Evolutionary conservation across 345 rosid species (phyloP).

Genomic region (Hibiscus syriacus): DNA sequence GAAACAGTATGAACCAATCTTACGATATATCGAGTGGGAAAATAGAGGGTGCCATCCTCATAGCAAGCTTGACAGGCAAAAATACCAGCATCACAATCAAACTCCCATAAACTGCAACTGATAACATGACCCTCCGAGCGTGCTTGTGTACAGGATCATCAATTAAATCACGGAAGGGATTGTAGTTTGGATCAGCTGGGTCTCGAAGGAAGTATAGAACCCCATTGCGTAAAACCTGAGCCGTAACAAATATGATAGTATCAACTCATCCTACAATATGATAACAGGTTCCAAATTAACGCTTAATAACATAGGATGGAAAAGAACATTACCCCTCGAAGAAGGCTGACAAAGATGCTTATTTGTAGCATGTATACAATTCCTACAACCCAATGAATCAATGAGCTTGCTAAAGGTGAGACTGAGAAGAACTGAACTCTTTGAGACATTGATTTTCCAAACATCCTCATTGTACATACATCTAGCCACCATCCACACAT

Average conservation of each 20-base stretch:
- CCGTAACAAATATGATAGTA: conserved; percentile 10
- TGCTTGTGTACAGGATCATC: conserved; percentile 99
- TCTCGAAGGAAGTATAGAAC: conserved; percentile 90
- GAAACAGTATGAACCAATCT: conserved; percentile 19
- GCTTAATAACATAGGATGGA: background rate
- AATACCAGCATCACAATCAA: conserved; percentile 97
- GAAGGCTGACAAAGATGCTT: conserved; percentile 98
- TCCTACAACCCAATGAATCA: conserved; percentile 97
- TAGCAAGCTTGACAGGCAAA: conserved; percentile 96
- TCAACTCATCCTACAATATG: background rate
- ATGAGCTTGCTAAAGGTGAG: conserved; percentile 91
- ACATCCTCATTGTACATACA: conserved; percentile 91
- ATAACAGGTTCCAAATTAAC: background rate
- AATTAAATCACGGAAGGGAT: conserved; percentile 96
- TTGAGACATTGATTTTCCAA: conserved; percentile 89
- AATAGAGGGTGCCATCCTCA: conserved; percentile 75
- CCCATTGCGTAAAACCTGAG: conserved; percentile 88
- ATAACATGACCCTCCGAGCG: conserved; percentile 87
- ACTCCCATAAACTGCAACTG: conserved; percentile 95
- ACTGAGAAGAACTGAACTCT: conserved; percentile 74
- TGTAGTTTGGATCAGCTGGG: conserved; percentile 98
- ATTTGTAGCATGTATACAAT: conserved; percentile 94
- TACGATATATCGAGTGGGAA: conserved; percentile 97
- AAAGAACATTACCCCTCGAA: conserved; percentile 73
- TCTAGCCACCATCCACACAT: conserved; percentile 99